Evolutionary conservation across 2,329 filamentous ascomycete genomes (phyloP), one percentile per base, ranked within the genome.

Genomic region (Ophiostoma populinum): DNA sequence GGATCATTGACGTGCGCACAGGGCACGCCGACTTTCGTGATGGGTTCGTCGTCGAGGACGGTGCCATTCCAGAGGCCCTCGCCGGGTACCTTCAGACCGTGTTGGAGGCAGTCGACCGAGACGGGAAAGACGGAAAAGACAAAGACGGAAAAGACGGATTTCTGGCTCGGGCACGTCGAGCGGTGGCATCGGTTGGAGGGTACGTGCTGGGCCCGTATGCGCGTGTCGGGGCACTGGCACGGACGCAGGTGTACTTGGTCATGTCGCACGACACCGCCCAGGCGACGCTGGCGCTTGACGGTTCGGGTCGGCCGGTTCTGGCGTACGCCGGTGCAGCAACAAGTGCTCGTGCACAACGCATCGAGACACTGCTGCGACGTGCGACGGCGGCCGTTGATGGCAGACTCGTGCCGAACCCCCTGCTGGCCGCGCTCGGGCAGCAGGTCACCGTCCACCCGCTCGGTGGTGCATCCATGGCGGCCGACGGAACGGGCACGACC

Each of bases 181-280:
- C 58, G 9, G 49, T 70, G 22, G 60, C 66, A 6, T 55, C 58
- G 17, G 54, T 58, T 28, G 65, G 65, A 20, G 70, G 64, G 48
- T 53, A 61, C n/a, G 54, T 75, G 26, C 49, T 75, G 0, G 73
- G 73, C 0, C 70, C 72, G 0, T 75, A 75, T 42, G 61, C 55
- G 35, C 55, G 55, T 6, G 56, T 59, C 6, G 68, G 73, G 0
- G 68, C 69, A 13, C 53, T 75, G 15, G 63, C 68, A 47, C 64
- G 55, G 39, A 79, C 71, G 0, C 67, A 75, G 39, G 61, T 72
- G 1, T 79, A 76, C 47, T 57, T 80, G 4, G 60, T 77, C 47
- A 76, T 78, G 70, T 70, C 66, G 2, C 72, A 78, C 44, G 73
- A 77, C 43, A 70, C 63, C 28, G 71, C 72, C 45, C 69, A 78